A percentile compares a stretch with the other conserved stretches of the same genome.
Evolutionary conservation across 345 rosid species (phyloP).

Genomic region (Hypericum androsaemum): DNA sequence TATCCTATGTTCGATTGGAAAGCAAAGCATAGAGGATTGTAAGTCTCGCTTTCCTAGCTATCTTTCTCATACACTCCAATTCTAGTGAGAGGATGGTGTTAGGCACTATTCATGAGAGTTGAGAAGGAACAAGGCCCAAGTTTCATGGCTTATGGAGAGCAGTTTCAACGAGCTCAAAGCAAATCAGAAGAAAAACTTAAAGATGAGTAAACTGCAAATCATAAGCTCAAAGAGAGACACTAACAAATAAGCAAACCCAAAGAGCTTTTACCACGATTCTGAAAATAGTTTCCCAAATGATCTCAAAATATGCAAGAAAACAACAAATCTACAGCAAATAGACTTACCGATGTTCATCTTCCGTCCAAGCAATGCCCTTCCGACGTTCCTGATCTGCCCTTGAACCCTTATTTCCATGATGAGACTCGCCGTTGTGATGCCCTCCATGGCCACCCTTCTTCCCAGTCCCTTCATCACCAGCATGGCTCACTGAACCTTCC

Average conservation of each 20-base stretch:
- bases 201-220: background rate
- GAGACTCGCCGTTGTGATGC: slow-evolving; percentile 43
- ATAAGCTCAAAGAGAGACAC: background rate
- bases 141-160: too few relatives aligned
- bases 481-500: slow-evolving; percentile 48
- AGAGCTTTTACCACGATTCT: background rate
- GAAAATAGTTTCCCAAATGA: background rate
- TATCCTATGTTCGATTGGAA: too few relatives aligned
- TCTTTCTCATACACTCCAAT: too few relatives aligned
- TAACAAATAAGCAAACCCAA: background rate
- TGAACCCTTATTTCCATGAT: slow-evolving; percentile 68
- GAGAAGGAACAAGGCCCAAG: too few relatives aligned
- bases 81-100: too few relatives aligned
- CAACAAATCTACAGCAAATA: background rate
- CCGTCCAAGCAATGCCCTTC: slow-evolving; percentile 97
- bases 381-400: slow-evolving; percentile 92
- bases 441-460: slow-evolving; percentile 56
- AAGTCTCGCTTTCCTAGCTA: too few relatives aligned
- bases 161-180: too few relatives aligned
- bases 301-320: background rate
- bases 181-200: too few relatives aligned
- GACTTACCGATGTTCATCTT: slow-evolving; percentile 78
- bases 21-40: too few relatives aligned
- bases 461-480: slow-evolving; percentile 60
- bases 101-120: too few relatives aligned